Evolutionary conservation across 805 yeast species (phyloP), one percentile per base, ranked within the genome.

Genomic region (Crinitomyces ghanaensis): DNA sequence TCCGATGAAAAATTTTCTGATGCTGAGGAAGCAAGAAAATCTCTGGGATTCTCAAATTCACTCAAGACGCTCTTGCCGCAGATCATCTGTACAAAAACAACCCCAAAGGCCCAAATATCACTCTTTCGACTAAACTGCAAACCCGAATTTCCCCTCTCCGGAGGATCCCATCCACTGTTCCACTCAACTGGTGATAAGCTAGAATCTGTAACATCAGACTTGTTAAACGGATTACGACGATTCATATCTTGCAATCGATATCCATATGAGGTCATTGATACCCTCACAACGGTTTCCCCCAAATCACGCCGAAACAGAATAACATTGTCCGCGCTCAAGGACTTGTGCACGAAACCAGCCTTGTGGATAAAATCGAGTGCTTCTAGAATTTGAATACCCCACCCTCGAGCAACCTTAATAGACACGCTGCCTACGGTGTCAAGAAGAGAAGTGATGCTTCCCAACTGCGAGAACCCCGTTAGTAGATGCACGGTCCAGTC

Each of bases 81-180:
- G 3, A 82, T 63, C 51, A 77, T 60, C 41, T 79, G 74, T 12
- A 75, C 65, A 43, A 88, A 77, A 5, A 80, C 53, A 0, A 82
- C 82, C 5, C 96, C 98, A 25, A 85, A 57, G 49, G 81, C 81
- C 97, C 97, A 91, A 6, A 91, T 78, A 59, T 91, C 98, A 0
- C 95, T 76, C 53, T 84, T 81, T 23, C 85, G 62, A 37, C 77
- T 77, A 9, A 80, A 77, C 36, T 66, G 70, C 22, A 55, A 47
- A 31, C 51, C 57, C 11, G 48, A 51, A 23, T 46, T 53, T 38
- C 54, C 50, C 7, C 36, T 42, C 51, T 86, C 96, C 0, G 97
- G 96, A 0, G 96, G 93, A 8, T 54, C 59, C 95, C 96, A 86
- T n/a, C n/a, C n/a, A n/a, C n/a, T n/a, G n/a, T n/a, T n/a, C n/a